A percentile compares a stretch with the other conserved stretches of the same genome.
Evolutionary conservation across 768 basidiomycete species (phyloP).

Genomic region (Calvatia gigantea): DNA sequence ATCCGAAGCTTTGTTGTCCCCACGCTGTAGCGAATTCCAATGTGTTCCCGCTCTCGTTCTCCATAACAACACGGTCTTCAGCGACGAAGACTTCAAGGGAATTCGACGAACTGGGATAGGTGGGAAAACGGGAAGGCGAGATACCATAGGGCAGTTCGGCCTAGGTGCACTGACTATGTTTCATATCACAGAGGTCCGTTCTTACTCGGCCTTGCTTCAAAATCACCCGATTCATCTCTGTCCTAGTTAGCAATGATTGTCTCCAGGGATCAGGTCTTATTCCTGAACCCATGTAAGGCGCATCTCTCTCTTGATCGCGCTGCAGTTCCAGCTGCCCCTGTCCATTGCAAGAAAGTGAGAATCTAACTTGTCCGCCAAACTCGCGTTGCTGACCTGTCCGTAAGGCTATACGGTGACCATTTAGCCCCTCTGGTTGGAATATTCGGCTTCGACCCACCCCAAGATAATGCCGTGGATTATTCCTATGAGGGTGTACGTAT

Average conservation of each 20-base stretch:
- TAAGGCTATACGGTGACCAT: conserved; percentile 41
- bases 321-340: conserved; percentile 29
- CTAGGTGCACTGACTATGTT: conserved; percentile 50
- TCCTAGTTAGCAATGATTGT: conserved; percentile 29
- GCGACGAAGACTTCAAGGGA: conserved; percentile 40
- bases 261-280: conserved; percentile 28
- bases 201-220: neutral
- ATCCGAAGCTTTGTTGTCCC: conserved; percentile 25
- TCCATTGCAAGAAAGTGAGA: conserved; percentile 17
- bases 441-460: conserved; percentile 23
- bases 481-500: conserved; percentile 7
- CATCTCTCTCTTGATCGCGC: conserved; percentile 35
- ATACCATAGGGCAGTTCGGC: conserved; percentile 49
- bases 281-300: conserved; percentile 43
- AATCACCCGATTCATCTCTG: neutral
- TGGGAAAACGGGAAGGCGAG: conserved; percentile 32
- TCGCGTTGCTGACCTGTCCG: neutral
- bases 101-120: conserved; percentile 42
- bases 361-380: neutral
- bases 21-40: conserved; percentile 31
- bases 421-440: conserved; percentile 35
- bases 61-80: conserved; percentile 40
- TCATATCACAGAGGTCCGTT: conserved; percentile 45
- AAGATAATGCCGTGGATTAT: neutral
- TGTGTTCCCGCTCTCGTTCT: conserved; percentile 36